phyloP scores from a whole-genome alignment of 2,329 filamentous ascomycete genomes.

The Fusarium marasasianum region DNA sequence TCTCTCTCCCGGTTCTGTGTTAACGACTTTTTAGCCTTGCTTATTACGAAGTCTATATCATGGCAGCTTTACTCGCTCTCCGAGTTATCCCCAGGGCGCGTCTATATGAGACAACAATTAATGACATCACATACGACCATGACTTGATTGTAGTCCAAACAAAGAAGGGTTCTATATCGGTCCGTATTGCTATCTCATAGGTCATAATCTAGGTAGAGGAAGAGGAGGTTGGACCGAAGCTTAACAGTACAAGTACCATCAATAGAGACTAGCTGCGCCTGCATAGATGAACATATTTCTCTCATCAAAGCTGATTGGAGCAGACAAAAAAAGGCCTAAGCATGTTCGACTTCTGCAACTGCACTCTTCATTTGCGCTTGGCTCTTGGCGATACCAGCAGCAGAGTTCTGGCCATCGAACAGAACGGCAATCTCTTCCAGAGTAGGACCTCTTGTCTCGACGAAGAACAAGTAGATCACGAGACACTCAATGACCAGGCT shows the following conservation, averaged over 20 bases:
- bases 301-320: neutral
- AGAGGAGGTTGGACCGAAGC: neutral
- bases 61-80: slow-evolving; percentile 20
- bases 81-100: slow-evolving; percentile 20
- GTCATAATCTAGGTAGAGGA: rapidly evolving
- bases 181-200: slow-evolving; percentile 14
- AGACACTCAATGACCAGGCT: slow-evolving; percentile 38
- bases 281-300: neutral
- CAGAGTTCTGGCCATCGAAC: slow-evolving; percentile 35
- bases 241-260: too few species aligned
- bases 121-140: slow-evolving; percentile 34
- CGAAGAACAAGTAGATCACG: slow-evolving; percentile 41
- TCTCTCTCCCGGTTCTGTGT: rapidly evolving
- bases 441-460: slow-evolving; percentile 36
- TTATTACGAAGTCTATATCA: slow-evolving; percentile 33
- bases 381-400: slow-evolving; percentile 31
- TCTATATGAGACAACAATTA: slow-evolving; percentile 25
- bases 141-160: slow-evolving; percentile 35
- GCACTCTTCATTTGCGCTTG: slow-evolving; percentile 32
- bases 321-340: neutral
- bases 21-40: slow-evolving; percentile 20
- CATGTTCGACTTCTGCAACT: slow-evolving; percentile 29
- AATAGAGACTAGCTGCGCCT: neutral
- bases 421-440: slow-evolving; percentile 40
- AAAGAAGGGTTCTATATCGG: slow-evolving; percentile 31